Evolutionary conservation across 495 filamentous ascomycete genomes (phyloP).

Genomic region (Hypoxylon subgilvum): DNA sequence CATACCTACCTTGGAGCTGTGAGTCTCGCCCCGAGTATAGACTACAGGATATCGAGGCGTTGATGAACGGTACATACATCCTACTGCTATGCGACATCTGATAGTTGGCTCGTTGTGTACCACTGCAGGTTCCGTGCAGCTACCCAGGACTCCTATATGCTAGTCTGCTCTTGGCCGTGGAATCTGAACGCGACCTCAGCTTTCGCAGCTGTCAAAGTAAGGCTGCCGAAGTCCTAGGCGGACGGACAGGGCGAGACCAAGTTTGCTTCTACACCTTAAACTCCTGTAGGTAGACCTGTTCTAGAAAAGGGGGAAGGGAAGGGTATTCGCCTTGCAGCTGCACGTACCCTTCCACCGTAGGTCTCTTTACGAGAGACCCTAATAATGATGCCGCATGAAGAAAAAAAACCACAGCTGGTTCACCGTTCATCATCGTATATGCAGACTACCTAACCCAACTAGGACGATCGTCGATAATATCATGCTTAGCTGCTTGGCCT

Average conservation of each 20-base stretch:
- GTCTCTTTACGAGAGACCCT: slow-evolving; percentile 23
- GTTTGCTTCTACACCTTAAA: slow-evolving; percentile 4
- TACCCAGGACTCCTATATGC: slow-evolving; percentile 3
- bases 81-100: slow-evolving; percentile 2
- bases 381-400: slow-evolving; percentile 16
- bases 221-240: slow-evolving; percentile 20
- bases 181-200: slow-evolving; percentile 26
- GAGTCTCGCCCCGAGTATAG: slow-evolving; percentile 34
- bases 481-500: slow-evolving; percentile 22
- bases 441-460: slow-evolving; percentile 31
- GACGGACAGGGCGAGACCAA: slow-evolving; percentile 16
- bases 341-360: neutral
- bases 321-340: neutral
- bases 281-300: slow-evolving; percentile 18
- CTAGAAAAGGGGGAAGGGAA: slow-evolving; percentile 25
- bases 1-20: slow-evolving; percentile 18
- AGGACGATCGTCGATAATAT: slow-evolving; percentile 12
- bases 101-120: slow-evolving; percentile 11
- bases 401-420: neutral
- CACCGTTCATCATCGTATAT: neutral
- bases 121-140: slow-evolving; percentile 26
- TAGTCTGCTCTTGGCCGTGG: neutral
- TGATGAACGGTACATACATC: slow-evolving; percentile 26
- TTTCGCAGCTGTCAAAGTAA: slow-evolving; percentile 28
- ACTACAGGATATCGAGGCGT: slow-evolving; percentile 18